A percentile compares a stretch with the other conserved stretches of the same genome.
Conservation (phyloP, 345 rosid genomes). For the Balakata baccata region DNA sequence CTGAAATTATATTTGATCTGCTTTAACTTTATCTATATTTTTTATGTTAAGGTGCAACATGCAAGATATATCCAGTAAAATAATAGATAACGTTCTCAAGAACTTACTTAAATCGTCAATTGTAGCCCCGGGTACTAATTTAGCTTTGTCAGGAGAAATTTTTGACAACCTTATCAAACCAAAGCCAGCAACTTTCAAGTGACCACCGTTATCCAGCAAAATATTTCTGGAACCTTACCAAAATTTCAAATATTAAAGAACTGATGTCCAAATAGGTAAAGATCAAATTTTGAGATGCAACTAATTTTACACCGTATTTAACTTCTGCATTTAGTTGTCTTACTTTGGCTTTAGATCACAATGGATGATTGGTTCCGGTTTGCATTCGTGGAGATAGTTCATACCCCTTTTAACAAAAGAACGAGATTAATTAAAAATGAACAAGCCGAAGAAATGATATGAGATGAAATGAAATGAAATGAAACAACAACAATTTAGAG, state of each 20-base stretch:
- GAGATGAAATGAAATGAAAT: conserved; percentile 2
- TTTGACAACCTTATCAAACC: conserved; percentile 62
- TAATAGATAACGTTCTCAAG: background rate
- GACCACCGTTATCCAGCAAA: conserved; percentile 93
- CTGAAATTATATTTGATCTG: background rate
- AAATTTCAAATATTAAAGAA: conserved; percentile 75
- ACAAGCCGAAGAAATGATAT: background rate
- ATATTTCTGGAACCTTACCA: conserved; percentile 99
- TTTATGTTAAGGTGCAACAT: background rate
- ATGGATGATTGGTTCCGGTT: conserved; percentile 85
- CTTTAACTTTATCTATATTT: background rate
- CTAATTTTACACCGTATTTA: conserved; percentile 12
- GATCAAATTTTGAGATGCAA: conserved; percentile 16
- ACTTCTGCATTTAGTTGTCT: conserved; percentile 59
- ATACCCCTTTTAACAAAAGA: conserved; percentile 60
- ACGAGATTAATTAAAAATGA: conserved; percentile 9
- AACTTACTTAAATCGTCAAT: conserved; percentile 63
- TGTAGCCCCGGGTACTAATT: conserved; percentile 41
- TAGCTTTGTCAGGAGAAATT: conserved; percentile 56
- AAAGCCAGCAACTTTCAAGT: conserved; percentile 80
- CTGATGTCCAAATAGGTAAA: conserved; percentile 26
- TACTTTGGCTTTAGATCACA: conserved; percentile 92
- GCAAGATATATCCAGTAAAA: conserved; percentile 11
- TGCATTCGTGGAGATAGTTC: conserved; percentile 63
- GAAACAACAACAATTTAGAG: background rate